A percentile compares a stretch with the other conserved stretches of the same genome.
phyloP scores from a whole-genome alignment of 345 rosid species.

The Pugionium dolabratum region DNA sequence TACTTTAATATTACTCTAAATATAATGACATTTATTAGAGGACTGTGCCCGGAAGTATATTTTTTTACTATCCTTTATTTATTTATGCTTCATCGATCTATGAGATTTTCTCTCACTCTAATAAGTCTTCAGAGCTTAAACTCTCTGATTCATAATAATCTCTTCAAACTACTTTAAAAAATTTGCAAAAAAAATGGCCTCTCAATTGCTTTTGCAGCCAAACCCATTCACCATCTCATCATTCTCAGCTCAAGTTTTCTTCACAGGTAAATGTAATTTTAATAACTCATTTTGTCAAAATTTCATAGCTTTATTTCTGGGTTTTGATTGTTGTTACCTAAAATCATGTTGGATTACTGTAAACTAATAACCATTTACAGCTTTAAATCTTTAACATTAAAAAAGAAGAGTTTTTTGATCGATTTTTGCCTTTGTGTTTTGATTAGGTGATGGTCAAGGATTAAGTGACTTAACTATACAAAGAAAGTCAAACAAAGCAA shows the following conservation, averaged over 20 bases:
- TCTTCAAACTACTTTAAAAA: constrained; percentile 5
- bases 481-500: constrained; percentile 3
- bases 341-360: not conserved
- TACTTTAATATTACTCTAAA: too few relatives aligned
- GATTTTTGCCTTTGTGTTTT: constrained; percentile 12
- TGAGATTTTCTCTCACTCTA: constrained; percentile 15
- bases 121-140: not conserved
- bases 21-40: too few relatives aligned
- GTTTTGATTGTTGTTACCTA: not conserved
- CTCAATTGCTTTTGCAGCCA: constrained; percentile 35
- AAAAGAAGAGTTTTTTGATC: not conserved
- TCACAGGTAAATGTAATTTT: constrained; percentile 19
- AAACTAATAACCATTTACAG: not conserved
- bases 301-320: not conserved
- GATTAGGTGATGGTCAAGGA: constrained; percentile 29
- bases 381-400: not conserved
- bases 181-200: constrained; percentile 15
- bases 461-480: constrained; percentile 1
- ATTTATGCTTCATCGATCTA: not conserved
- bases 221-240: constrained; percentile 18
- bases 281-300: not conserved
- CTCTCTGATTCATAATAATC: not conserved
- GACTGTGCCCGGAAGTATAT: constrained; percentile 13
- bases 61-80: not conserved
- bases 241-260: constrained; percentile 17